phyloP scores from a whole-genome alignment of 345 rosid species.

The Excoecaria cochinchinensis region DNA sequence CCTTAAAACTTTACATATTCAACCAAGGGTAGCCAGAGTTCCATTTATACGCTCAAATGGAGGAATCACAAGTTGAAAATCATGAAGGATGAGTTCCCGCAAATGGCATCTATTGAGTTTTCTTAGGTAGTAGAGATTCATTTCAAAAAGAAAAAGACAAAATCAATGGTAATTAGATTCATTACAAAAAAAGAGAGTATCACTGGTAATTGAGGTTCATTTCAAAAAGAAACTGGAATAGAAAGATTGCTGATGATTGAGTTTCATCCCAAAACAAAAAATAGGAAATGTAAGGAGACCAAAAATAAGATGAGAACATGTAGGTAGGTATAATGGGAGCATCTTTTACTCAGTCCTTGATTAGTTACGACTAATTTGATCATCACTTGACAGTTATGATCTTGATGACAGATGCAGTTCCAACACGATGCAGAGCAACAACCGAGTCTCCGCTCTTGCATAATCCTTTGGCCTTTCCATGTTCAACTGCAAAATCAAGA shows the following conservation, averaged over 20 bases:
- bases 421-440: constrained; percentile 86
- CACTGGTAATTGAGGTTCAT: background rate
- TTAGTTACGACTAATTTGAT: background rate
- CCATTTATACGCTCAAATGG: too few species aligned
- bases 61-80: too few species aligned
- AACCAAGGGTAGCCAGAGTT: too few species aligned
- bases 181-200: background rate
- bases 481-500: constrained; percentile 65
- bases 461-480: constrained; percentile 64
- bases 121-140: background rate
- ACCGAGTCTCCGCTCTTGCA: constrained; percentile 83
- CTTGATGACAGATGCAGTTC: constrained; percentile 90
- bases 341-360: background rate
- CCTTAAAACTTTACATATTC: too few species aligned
- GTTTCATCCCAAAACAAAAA: background rate
- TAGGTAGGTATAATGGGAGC: background rate
- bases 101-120: too few species aligned
- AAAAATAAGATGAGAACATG: background rate
- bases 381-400: constrained; percentile 66
- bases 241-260: background rate
- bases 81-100: too few species aligned
- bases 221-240: background rate
- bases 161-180: too few species aligned
- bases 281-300: background rate
- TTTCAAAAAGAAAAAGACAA: background rate